phyloP scores from a whole-genome alignment of 2,329 filamentous ascomycete species.

The Neopestalotiopsis sp. region DNA sequence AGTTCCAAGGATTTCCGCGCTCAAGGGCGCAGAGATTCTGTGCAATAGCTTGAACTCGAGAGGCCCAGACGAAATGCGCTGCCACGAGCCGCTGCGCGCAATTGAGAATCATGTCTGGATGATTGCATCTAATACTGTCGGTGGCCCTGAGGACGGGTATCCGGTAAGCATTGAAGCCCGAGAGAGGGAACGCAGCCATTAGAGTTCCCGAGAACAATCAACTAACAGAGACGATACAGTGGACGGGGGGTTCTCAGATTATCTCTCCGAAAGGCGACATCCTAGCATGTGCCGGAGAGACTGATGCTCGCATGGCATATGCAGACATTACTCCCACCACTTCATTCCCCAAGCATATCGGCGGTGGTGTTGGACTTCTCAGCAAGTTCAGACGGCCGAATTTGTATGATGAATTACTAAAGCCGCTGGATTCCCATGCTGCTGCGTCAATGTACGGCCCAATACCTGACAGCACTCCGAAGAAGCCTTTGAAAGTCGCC shows the following conservation, averaged over 20 bases:
- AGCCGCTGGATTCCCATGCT: not conserved
- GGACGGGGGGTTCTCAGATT: slow-evolving; percentile 11
- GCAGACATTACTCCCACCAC: slow-evolving; percentile 9
- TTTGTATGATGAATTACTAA: not conserved
- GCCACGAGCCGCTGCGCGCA: not conserved
- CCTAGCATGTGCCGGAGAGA: slow-evolving; percentile 5
- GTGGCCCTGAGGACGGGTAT: slow-evolving; percentile 1
- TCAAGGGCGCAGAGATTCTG: slow-evolving; percentile 6
- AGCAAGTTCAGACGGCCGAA: not conserved
- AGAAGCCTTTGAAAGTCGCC: not conserved
- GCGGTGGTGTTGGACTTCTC: not conserved
- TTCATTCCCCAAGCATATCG: not conserved
- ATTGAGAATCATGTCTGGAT: slow-evolving; percentile 16
- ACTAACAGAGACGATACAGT: not conserved
- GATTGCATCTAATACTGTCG: slow-evolving; percentile 9
- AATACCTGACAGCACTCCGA: not conserved
- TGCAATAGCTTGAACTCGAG: slow-evolving; percentile 14
- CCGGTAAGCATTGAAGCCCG: not conserved
- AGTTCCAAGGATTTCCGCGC: not conserved
- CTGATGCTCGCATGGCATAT: slow-evolving; percentile 4
- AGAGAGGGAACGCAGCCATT: not conserved
- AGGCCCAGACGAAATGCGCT: slow-evolving; percentile 2
- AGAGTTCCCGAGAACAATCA: not conserved
- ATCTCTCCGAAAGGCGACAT: not conserved
- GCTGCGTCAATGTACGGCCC: slow-evolving; percentile 1